These are phyloP conservation scores for Fusarium irregulare DNA, from an alignment of 2,329 filamentous ascomycete genomes.

Conservation along the genomic window DNA sequence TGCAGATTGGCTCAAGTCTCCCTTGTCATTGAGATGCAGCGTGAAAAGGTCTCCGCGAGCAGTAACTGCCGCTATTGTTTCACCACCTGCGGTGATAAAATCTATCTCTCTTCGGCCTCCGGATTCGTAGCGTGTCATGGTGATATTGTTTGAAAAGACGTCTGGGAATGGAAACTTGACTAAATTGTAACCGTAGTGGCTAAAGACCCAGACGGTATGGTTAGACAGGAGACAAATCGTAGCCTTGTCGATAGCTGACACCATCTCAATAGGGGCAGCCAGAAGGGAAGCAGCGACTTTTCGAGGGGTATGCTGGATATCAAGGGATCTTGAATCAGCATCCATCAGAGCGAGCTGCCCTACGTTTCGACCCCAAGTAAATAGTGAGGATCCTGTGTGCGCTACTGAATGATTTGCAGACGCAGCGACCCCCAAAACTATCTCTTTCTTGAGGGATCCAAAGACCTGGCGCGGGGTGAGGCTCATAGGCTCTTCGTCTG, in stretches of 20 bases:
- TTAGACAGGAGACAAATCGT: conserved; percentile 88
- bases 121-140: conserved; percentile 70
- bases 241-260: conserved; percentile 89
- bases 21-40: conserved; percentile 76
- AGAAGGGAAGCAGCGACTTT: conserved; percentile 85
- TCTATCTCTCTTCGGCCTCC: conserved; percentile 75
- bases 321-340: conserved; percentile 90
- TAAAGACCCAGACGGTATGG: conserved; percentile 91
- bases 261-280: conserved; percentile 76
- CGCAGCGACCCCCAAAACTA: conserved; percentile 83
- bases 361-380: conserved; percentile 94
- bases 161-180: conserved; percentile 82
- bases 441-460: conserved; percentile 88
- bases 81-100: conserved; percentile 84
- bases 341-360: conserved; percentile 95
- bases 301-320: conserved; percentile 82
- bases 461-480: conserved; percentile 88
- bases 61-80: conserved; percentile 90
- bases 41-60: conserved; percentile 89
- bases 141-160: conserved; percentile 75
- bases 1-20: conserved; percentile 68
- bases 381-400: conserved; percentile 82
- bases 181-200: conserved; percentile 95
- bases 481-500: conserved; percentile 87
- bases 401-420: conserved; percentile 93